A percentile compares a stretch with the other conserved stretches of the same genome.
Conservation (phyloP, 78 protist genomes). For the Planoprotostelium fungivorum region DNA sequence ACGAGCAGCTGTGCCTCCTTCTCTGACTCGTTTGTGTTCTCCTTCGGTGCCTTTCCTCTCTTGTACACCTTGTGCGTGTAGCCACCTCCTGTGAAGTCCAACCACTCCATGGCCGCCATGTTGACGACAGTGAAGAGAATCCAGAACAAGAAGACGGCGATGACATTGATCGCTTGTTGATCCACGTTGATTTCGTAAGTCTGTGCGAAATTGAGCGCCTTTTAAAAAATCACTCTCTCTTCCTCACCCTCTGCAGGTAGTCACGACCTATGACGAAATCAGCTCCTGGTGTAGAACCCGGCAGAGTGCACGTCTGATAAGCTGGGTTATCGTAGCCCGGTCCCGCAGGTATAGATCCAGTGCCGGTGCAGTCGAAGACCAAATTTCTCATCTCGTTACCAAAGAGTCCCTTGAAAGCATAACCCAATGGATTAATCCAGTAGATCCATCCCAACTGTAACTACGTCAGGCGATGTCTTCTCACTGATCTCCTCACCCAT, state of each 20-base stretch:
- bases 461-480: neutral
- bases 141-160: slow-evolving; percentile 17
- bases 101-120: slow-evolving; percentile 27
- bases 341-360: slow-evolving; percentile 15
- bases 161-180: slow-evolving; percentile 1
- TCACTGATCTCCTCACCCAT: slow-evolving; percentile 15
- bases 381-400: slow-evolving; percentile 15
- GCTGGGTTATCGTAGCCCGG: slow-evolving; percentile 1
- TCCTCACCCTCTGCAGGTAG: neutral
- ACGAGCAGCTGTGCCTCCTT: slow-evolving; percentile 17
- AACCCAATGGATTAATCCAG: slow-evolving; percentile 16
- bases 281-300: slow-evolving; percentile 14
- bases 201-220: neutral
- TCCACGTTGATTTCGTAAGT: neutral
- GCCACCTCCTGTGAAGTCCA: slow-evolving; percentile 50
- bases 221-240: neutral
- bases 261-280: neutral
- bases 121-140: slow-evolving; percentile 15
- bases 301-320: slow-evolving; percentile 9
- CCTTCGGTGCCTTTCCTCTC: slow-evolving; percentile 53
- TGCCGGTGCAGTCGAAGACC: neutral
- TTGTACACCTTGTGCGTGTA: slow-evolving; percentile 52
- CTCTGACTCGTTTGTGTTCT: slow-evolving; percentile 11
- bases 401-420: slow-evolving; percentile 31
- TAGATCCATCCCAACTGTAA: slow-evolving; percentile 31